These are phyloP conservation scores for Fusarium buxicola DNA, from an alignment of 2,329 filamentous ascomycete species.

Conservation along the genomic window DNA sequence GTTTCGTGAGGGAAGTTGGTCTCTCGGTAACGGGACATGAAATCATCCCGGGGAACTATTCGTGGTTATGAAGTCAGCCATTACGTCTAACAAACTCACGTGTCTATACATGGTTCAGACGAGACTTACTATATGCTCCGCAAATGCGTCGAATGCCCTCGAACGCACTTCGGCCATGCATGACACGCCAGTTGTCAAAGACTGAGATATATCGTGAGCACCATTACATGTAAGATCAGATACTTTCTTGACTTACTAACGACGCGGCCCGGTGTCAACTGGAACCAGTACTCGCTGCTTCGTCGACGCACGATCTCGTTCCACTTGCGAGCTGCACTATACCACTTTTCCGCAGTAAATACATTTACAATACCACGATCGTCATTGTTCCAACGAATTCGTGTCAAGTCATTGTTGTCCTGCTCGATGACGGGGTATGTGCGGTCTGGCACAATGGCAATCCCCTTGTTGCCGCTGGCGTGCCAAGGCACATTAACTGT, in stretches of 20 bases:
- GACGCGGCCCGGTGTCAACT: conserved; percentile 81
- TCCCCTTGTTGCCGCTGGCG: conserved; percentile 88
- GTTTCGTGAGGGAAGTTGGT: conserved; percentile 70
- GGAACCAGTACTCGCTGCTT: conserved; percentile 80
- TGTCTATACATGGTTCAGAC: neutral
- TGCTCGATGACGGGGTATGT: conserved; percentile 79
- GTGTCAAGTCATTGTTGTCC: conserved; percentile 57
- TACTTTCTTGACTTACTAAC: conserved; percentile 68
- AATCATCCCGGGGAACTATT: conserved; percentile 83
- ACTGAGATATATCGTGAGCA: conserved; percentile 62
- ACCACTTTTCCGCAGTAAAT: conserved; percentile 70
- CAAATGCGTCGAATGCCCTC: conserved; percentile 88
- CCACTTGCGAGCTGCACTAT: conserved; percentile 81
- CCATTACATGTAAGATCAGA: neutral
- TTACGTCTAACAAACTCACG: neutral
- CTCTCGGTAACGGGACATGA: conserved; percentile 78
- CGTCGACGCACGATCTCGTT: conserved; percentile 73
- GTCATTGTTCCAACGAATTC: conserved; percentile 93
- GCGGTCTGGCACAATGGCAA: conserved; percentile 79
- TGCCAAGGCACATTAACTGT: conserved; percentile 76
- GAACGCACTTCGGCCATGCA: conserved; percentile 88
- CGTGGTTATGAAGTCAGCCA: conserved; percentile 11
- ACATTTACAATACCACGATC: conserved; percentile 76
- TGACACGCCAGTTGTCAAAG: conserved; percentile 95
- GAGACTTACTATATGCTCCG: conserved; percentile 84